phyloP scores from a whole-genome alignment of 352 stramenopile genomes.

The Phytophthora uliginosa region DNA sequence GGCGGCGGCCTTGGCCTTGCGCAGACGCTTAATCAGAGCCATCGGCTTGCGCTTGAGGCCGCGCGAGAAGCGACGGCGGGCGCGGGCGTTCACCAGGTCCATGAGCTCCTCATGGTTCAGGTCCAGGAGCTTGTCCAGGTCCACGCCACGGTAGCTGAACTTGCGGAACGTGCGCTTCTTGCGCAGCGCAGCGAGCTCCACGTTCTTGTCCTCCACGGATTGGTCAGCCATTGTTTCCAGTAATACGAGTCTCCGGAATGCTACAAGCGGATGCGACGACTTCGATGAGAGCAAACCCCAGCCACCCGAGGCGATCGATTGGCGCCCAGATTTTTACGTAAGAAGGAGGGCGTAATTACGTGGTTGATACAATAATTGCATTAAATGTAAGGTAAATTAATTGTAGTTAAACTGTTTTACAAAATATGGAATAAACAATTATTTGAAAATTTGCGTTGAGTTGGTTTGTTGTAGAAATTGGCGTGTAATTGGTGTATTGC shows the following conservation, averaged over 20 bases:
- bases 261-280: background rate
- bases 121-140: conserved; percentile 99
- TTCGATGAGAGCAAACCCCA: background rate
- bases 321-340: conserved; percentile 7
- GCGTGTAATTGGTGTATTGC: background rate
- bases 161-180: conserved; percentile 99
- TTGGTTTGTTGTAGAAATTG: background rate
- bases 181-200: conserved; percentile 96
- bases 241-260: conserved; percentile 39
- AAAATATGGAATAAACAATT: too few relatives aligned
- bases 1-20: conserved; percentile 99
- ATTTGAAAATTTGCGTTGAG: too few relatives aligned
- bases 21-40: conserved; percentile 99
- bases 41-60: conserved; percentile 99
- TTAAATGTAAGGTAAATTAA: background rate
- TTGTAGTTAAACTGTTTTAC: too few relatives aligned
- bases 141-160: conserved; percentile 99
- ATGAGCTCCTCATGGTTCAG: conserved; percentile 99
- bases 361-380: background rate
- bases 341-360: conserved; percentile 36
- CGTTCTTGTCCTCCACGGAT: conserved; percentile 71
- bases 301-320: conserved; percentile 21
- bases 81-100: conserved; percentile 97
- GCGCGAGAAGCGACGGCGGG: conserved; percentile 98
- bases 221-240: conserved; percentile 64